Conservation (phyloP, 1,284 basidiomycete genomes). For the Cryptococcus wingfieldii region DNA sequence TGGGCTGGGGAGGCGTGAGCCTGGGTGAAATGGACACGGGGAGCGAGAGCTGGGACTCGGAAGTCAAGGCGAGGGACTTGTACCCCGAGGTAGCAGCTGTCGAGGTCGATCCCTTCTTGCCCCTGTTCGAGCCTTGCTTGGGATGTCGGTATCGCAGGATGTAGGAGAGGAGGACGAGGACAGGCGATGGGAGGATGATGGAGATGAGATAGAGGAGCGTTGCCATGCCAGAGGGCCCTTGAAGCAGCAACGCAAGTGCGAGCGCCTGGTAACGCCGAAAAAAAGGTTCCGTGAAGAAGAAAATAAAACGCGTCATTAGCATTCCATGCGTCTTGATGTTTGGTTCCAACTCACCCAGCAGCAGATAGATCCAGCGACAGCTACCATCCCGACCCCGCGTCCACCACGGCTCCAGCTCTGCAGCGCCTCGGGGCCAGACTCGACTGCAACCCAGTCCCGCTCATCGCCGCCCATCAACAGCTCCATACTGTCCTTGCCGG, state of each 20-base stretch:
- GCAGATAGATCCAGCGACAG: constrained; percentile 13
- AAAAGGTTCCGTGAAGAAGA: background rate
- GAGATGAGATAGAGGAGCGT: constrained; percentile 23
- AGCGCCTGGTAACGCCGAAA: constrained; percentile 19
- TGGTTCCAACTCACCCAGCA: constrained; percentile 25
- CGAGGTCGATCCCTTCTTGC: constrained; percentile 18
- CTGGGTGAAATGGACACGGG: constrained; percentile 32
- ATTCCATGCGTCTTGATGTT: background rate
- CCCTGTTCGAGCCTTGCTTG: background rate
- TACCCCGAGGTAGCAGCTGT: constrained; percentile 12
- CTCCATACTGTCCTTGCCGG: constrained; percentile 30
- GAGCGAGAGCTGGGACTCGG: constrained; percentile 28
- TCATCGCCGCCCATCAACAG: constrained; percentile 24
- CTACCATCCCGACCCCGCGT: constrained; percentile 23
- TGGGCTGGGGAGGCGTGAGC: constrained; percentile 23
- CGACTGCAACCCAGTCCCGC: constrained; percentile 31
- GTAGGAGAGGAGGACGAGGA: constrained; percentile 24
- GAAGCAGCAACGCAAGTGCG: constrained; percentile 19
- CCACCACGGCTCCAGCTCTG: constrained; percentile 26
- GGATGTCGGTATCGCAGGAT: constrained; percentile 25
- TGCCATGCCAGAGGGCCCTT: constrained; percentile 11
- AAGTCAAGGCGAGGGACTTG: constrained; percentile 26
- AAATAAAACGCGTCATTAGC: background rate
- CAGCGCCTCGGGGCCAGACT: constrained; percentile 16
- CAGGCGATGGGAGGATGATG: constrained; percentile 24